Evolutionary conservation across 2,329 filamentous ascomycete genomes (phyloP).

Genomic region (Zasmidium cellare): DNA sequence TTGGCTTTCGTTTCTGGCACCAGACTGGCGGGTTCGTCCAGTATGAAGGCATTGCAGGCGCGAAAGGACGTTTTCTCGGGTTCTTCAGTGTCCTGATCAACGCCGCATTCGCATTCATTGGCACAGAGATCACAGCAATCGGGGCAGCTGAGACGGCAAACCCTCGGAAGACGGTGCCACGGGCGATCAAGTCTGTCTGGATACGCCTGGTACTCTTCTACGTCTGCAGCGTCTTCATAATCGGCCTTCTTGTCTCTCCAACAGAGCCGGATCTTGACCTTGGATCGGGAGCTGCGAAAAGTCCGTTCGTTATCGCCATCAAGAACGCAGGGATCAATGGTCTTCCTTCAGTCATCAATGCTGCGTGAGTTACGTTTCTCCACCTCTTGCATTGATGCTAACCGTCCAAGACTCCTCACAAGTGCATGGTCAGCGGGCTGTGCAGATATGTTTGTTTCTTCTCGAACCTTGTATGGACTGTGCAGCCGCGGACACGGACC

Average conservation of each 20-base stretch:
- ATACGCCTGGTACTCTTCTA: conserved; percentile 56
- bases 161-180: conserved; percentile 53
- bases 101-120: conserved; percentile 52
- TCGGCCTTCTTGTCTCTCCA: conserved; percentile 61
- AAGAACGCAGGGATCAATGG: conserved; percentile 64
- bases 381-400: too few species aligned
- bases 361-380: not conserved
- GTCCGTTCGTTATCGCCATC: conserved; percentile 70
- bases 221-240: conserved; percentile 55
- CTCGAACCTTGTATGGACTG: not conserved
- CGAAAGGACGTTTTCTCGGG: conserved; percentile 31
- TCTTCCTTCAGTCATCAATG: conserved; percentile 46
- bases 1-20: conserved; percentile 23
- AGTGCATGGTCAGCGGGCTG: not conserved
- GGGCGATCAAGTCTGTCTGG: conserved; percentile 44
- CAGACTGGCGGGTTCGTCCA: conserved; percentile 34
- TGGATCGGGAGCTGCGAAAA: conserved; percentile 36
- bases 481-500: not conserved
- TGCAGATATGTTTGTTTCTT: not conserved
- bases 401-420: not conserved
- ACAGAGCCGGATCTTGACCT: conserved; percentile 53
- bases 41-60: conserved; percentile 30
- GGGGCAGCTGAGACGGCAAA: conserved; percentile 56
- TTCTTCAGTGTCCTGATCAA: conserved; percentile 29
- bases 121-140: conserved; percentile 55